Evolutionary conservation across 1,284 basidiomycete species (phyloP), one percentile per base, ranked within the genome.

Genomic region (Wolfiporia cocos): DNA sequence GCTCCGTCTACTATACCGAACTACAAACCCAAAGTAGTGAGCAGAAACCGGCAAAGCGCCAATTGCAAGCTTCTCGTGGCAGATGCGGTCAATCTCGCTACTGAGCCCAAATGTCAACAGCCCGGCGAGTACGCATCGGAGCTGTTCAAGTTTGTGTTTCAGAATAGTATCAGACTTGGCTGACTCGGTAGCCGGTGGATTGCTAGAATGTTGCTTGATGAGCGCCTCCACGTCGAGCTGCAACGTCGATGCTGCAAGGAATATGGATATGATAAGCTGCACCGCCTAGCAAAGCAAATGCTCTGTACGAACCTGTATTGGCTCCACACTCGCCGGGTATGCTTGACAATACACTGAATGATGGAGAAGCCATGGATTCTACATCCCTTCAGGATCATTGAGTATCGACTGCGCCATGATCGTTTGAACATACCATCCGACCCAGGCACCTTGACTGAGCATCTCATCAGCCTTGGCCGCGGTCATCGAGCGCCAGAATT

Each of bases 401-500:
- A 15, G 19, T 20, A 38, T n/a, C 10, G 28, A n/a, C n/a, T n/a
- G n/a, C n/a, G n/a, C n/a, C n/a, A n/a, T n/a, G n/a, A n/a, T n/a
- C n/a, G n/a, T n/a, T n/a, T 2, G n/a, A 44, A 28, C 78, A 51
- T 53, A 87, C 88, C 86, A 60, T 43, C 81, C 73, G 12, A 64
- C 64, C 92, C 91, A 95, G 1, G 72, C 74, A 1, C 81, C 81
- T 47, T 85, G 73, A 1, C 61, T 62, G 3, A 95, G 55, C 46
- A 92, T 69, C 39, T 91, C 89, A 39, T 80, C 74, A 0, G 84
- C 89, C 54, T 89, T 92, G 32, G 86, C 84, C 2, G 72, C 56
- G 3, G 73, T 76, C 68, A 91, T 89, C 0, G 91, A 89, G 30
- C 93, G 70, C 68, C 92, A 78, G 53, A 98, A 86, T 57, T 96